Percentiles rank a stretch among this genome's conserved stretches.
These are phyloP conservation scores for Myotisia sp. DNA, from an alignment of 2,329 filamentous ascomycete genomes.

Conservation along the genomic window DNA sequence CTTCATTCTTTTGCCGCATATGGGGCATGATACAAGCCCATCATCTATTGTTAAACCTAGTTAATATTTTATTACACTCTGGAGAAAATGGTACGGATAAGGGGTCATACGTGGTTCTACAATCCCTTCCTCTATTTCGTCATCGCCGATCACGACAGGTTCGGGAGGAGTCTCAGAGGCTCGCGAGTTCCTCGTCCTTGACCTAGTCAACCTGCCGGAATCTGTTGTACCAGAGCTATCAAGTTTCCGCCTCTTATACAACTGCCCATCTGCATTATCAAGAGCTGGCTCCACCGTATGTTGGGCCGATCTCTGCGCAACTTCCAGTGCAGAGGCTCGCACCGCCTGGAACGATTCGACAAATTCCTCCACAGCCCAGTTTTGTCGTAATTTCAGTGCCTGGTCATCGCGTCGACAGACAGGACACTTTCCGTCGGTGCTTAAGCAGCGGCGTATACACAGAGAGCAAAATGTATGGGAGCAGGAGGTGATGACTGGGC, in stretches of 20 bases:
- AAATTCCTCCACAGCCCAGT: conserved; percentile 72
- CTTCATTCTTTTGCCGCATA: conserved; percentile 70
- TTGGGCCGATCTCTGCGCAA: conserved; percentile 45
- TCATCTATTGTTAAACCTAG: conserved; percentile 44
- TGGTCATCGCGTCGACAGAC: conserved; percentile 67
- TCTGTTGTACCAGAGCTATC: conserved; percentile 21
- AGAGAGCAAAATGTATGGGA: conserved; percentile 93
- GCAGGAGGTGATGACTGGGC: conserved; percentile 89
- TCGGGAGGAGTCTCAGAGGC: conserved; percentile 9
- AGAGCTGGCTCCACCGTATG: no score
- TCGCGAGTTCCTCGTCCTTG: conserved; percentile 16
- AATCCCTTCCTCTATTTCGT: conserved; percentile 24
- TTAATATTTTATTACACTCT: not conserved
- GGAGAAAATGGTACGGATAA: not conserved
- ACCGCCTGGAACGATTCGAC: conserved; percentile 62
- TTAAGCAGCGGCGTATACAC: conserved; percentile 78
- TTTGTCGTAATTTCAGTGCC: conserved; percentile 68
- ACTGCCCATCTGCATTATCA: conserved; percentile 19
- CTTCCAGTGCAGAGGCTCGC: conserved; percentile 46
- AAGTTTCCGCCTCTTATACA: conserved; percentile 24
- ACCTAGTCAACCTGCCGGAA: conserved; percentile 22
- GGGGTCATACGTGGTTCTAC: conserved; percentile 21
- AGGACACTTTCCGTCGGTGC: conserved; percentile 73
- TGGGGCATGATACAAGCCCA: conserved; percentile 68
- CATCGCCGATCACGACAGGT: conserved; percentile 26